Conservation (phyloP, 2,329 filamentous ascomycete species). For the Scedosporium boydii region DNA sequence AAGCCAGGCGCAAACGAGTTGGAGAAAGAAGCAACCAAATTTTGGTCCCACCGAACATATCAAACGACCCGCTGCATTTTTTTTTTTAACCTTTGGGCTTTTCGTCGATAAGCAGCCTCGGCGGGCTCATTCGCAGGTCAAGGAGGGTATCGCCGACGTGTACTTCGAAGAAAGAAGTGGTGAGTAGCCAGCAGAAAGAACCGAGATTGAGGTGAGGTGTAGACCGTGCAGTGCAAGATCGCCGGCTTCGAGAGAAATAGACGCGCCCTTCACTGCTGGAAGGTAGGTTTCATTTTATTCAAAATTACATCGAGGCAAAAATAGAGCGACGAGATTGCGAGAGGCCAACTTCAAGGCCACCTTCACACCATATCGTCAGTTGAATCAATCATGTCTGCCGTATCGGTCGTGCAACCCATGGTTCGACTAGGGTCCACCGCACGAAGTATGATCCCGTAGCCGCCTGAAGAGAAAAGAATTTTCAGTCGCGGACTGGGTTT, state of each 20-base stretch:
- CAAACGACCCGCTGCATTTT: not conserved
- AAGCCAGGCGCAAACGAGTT: not conserved
- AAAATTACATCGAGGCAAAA: not conserved
- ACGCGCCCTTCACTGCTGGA: not conserved
- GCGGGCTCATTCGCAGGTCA: not conserved
- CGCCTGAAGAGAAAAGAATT: not conserved
- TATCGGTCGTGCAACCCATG: not conserved
- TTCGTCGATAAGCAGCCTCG: not conserved
- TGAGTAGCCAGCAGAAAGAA: not conserved
- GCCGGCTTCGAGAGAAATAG: not conserved
- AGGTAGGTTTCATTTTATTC: not conserved
- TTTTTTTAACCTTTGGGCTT: not conserved
- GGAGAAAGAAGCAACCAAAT: not conserved
- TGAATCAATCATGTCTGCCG: too few species aligned
- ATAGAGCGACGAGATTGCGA: not conserved
- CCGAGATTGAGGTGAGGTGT: not conserved
- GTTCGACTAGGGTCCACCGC: not conserved
- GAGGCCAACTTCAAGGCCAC: not conserved
- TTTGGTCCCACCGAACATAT: too few species aligned
- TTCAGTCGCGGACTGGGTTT: not conserved
- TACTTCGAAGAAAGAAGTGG: too few species aligned
- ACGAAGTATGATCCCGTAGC: not conserved
- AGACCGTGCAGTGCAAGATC: not conserved
- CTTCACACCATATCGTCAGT: not conserved
- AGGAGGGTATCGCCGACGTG: too few species aligned